Base-by-base conservation (phyloP, 2,329 filamentous ascomycete species). In the Stromatinia cepivora region DNA sequence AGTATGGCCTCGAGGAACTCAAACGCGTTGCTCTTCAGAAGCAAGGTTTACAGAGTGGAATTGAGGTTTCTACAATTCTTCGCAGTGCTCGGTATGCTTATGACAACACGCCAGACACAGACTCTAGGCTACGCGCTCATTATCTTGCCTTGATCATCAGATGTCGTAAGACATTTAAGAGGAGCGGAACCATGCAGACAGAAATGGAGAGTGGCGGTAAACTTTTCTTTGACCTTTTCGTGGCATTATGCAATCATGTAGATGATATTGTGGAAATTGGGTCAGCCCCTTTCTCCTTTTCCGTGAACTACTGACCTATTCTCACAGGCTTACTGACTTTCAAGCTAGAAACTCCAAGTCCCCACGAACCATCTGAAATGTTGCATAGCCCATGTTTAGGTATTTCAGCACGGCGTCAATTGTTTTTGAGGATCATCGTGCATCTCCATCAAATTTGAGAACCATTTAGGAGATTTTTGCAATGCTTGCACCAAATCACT, bases 141-240 rank as follows among this genome's bases (percentile, higher is more conserved):
- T 97, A 97, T 86, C 90, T 98, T 81, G 93, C 94, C 80, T 88
- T 97, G 82, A 97, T 97, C 82, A 97, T 97, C 85, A 91, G 94
- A 84, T 94, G 92, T 86, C 92, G 94, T 81, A 93, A 93, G 85
- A 97, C 93, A 78, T 97, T 98, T 82, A 97, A 97, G 90, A 90
- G 92, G 83, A 97, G 93, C 84, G 94, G 94, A 82, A 97, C 94
- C 82, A 97, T 97, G 93, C 94, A 97, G 87, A 90, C 92, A 84
- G 94, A 97, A 85, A 97, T 98, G 94, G 92, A 97, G 85, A 89
- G 89, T 81, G 93, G 94, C 81, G 93, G 86, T 78, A 86, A 94
- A 86, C 86, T 97, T 83, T 97, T 95, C 87, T 98, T 98, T 84
- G 94, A 97, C 86, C 85, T 98, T 82, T 98, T 97, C 81, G 94